Evolutionary conservation across 2,329 filamentous ascomycete genomes (phyloP).

Genomic region (Ceratocystis cacaofunesta): DNA sequence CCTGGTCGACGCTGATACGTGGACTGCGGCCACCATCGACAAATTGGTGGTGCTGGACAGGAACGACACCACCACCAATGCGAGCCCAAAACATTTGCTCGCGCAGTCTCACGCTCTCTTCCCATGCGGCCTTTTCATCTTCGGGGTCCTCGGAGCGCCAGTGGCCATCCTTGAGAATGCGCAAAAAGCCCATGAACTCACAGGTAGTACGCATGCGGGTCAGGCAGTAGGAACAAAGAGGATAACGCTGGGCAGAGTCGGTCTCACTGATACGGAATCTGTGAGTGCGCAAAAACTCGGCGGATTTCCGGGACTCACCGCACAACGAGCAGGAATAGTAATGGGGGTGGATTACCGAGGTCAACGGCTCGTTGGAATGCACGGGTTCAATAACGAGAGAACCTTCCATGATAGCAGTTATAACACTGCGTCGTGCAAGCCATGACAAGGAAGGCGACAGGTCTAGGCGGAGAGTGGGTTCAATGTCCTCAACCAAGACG

Average conservation of each 20-base stretch:
- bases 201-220: constrained; percentile 72
- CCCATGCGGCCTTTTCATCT: constrained; percentile 80
- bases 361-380: constrained; percentile 41
- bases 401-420: constrained; percentile 71
- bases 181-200: constrained; percentile 80
- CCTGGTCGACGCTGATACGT: constrained; percentile 22
- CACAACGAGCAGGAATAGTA: constrained; percentile 69
- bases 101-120: constrained; percentile 75
- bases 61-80: constrained; percentile 80
- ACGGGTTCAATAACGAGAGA: constrained; percentile 82
- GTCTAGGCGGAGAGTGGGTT: constrained; percentile 83
- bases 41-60: constrained; percentile 28
- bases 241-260: constrained; percentile 75
- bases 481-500: constrained; percentile 75
- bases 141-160: constrained; percentile 74
- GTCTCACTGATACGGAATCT: constrained; percentile 80
- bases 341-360: constrained; percentile 36
- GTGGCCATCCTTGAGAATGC: constrained; percentile 83
- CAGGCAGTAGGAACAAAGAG: constrained; percentile 79
- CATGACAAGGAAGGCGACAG: constrained; percentile 82
- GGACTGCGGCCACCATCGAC: constrained; percentile 21
- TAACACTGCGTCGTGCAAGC: constrained; percentile 73
- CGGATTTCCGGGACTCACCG: constrained; percentile 62
- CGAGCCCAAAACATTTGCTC: constrained; percentile 97
- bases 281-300: constrained; percentile 61